Evolutionary conservation across 2,329 filamentous ascomycete genomes (phyloP).

Genomic region (Arachnopeziza araneosa): DNA sequence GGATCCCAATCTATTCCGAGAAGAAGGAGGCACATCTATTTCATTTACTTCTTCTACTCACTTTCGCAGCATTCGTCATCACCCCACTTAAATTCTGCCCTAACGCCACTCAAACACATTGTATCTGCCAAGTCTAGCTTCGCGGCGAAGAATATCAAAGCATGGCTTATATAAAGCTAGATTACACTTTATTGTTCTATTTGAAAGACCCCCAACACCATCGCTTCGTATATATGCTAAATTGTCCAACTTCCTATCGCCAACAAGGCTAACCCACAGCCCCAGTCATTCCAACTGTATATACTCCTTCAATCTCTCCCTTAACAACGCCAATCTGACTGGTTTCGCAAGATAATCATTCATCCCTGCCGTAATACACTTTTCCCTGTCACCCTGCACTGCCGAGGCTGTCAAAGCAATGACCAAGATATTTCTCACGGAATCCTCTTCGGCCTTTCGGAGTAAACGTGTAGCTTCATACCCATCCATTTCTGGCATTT

Average conservation of each 20-base stretch:
- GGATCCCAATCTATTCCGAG: no score
- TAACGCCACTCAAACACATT: no score
- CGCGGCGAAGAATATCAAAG: no score
- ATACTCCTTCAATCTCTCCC: conserved; percentile 70
- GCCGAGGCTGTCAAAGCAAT: conserved; percentile 95
- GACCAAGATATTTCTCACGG: conserved; percentile 74
- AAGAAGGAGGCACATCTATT: no score
- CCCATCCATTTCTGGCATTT: conserved; percentile 89
- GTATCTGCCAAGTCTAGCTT: no score
- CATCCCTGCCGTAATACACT: conserved; percentile 89
- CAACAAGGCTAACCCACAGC: neutral
- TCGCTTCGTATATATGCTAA: neutral
- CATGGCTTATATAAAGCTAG: no score
- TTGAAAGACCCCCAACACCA: neutral
- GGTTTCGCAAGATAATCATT: conserved; percentile 97
- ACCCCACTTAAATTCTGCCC: no score
- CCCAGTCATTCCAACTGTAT: conserved; percentile 30
- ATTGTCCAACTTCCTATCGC: neutral
- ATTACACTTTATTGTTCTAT: neutral
- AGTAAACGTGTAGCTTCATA: conserved; percentile 85
- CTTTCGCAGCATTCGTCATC: no score
- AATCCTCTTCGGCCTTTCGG: conserved; percentile 66
- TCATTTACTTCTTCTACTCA: no score
- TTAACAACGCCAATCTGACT: conserved; percentile 79
- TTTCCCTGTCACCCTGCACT: conserved; percentile 91